phyloP scores from a whole-genome alignment of 2,329 filamentous ascomycete species.

The Onygena corvina region DNA sequence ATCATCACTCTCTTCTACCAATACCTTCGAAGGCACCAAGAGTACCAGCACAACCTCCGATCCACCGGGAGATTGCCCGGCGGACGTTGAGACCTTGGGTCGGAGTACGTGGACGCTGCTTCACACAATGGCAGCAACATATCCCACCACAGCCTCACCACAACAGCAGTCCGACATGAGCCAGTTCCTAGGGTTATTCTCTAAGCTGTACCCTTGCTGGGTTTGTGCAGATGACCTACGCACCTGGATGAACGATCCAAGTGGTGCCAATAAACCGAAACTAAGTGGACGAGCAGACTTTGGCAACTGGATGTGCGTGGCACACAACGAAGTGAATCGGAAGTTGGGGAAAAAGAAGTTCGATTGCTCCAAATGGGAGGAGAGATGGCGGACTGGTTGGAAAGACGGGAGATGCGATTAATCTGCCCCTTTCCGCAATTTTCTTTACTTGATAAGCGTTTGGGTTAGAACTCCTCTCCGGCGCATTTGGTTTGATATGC shows the following conservation, averaged over 20 bases:
- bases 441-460: too few relatives aligned
- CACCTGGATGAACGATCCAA: conserved; percentile 55
- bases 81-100: conserved; percentile 78
- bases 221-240: conserved; percentile 87
- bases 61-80: conserved; percentile 60
- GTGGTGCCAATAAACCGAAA: conserved; percentile 48
- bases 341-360: conserved; percentile 87
- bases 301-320: conserved; percentile 40
- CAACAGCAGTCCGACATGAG: conserved; percentile 63
- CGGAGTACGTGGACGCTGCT: conserved; percentile 87
- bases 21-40: conserved; percentile 11
- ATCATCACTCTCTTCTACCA: conserved; percentile 16
- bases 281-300: conserved; percentile 41
- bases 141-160: conserved; percentile 57
- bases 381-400: conserved; percentile 87
- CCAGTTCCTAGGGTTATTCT: conserved; percentile 68
- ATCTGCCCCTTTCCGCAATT: conserved; percentile 5
- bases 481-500: too few relatives aligned
- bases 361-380: conserved; percentile 82
- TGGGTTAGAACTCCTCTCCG: too few relatives aligned
- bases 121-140: conserved; percentile 79
- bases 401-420: conserved; percentile 55
- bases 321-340: conserved; percentile 41
- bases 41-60: conserved; percentile 23
- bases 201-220: conserved; percentile 89